These are phyloP conservation scores for Phialemoniopsis sp. DNA, from an alignment of 2,329 filamentous ascomycete species.

Conservation along the genomic window DNA sequence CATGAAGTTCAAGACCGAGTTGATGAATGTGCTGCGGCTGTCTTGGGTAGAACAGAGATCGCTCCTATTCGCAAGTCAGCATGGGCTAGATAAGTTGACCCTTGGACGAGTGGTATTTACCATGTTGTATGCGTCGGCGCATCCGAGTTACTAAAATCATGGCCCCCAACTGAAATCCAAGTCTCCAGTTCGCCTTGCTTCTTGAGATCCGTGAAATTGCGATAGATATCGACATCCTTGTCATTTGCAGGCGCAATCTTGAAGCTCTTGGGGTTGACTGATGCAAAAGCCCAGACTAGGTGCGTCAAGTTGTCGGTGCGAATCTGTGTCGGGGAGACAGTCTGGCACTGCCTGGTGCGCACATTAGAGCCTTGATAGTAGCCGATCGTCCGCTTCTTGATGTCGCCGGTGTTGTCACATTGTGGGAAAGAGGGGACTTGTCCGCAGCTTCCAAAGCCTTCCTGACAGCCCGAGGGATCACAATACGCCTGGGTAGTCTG, in stretches of 20 bases:
- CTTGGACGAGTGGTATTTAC: no score
- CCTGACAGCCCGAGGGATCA: slow-evolving; percentile 22
- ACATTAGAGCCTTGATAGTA: slow-evolving; percentile 27
- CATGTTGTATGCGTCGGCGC: slow-evolving; percentile 21
- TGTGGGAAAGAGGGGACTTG: slow-evolving; percentile 12
- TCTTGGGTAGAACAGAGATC: no score
- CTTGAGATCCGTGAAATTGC: slow-evolving; percentile 18
- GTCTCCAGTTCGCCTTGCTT: slow-evolving; percentile 15
- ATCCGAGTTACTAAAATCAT: slow-evolving; percentile 19
- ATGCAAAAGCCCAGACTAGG: slow-evolving; percentile 23
- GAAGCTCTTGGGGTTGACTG: slow-evolving; percentile 19
- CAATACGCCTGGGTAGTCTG: slow-evolving; percentile 14
- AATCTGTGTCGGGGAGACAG: slow-evolving; percentile 23
- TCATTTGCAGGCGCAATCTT: slow-evolving; percentile 13
- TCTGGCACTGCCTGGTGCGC: slow-evolving; percentile 20
- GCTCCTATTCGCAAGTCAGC: no score
- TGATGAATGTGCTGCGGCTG: slow-evolving; percentile 31
- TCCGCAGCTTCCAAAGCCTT: slow-evolving; percentile 27
- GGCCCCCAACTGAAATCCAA: slow-evolving; percentile 23
- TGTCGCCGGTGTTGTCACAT: slow-evolving; percentile 15
- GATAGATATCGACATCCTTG: slow-evolving; percentile 12
- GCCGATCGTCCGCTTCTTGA: slow-evolving; percentile 22
- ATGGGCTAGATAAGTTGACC: no score
- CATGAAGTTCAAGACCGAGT: slow-evolving; percentile 25
- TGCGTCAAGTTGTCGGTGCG: slow-evolving; percentile 23